Base-by-base conservation (phyloP, 768 basidiomycete genomes). In the Mycena latifolia region DNA sequence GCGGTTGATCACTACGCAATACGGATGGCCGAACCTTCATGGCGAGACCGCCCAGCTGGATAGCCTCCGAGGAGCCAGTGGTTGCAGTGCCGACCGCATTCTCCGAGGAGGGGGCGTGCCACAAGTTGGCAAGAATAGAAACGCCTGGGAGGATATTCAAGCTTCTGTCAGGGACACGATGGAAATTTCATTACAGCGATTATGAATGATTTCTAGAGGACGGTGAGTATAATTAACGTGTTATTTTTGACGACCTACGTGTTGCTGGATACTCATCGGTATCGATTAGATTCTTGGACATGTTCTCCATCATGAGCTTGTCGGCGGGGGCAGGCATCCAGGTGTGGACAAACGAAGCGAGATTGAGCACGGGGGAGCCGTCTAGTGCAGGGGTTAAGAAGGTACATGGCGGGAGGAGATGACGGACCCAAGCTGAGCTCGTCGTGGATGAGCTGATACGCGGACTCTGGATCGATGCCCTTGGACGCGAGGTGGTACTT, bases 11-110 rank as follows among this genome's bases (percentile, higher is more conserved):
- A 22, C 7, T 2, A 25, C 25, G 5, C 11, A 22, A 55, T 18
- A 15, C 18, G 55, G 27, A 27, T 22, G 2, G 2, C 3, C 6
- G 55, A 20, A 65, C 63, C 80, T 92, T 93, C 84, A 92, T 85
- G 5, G 91, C 90, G 12, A 93, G 81, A 17, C 90, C 91, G n/a
- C 89, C 90, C 5, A 93, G 86, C 75, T 89, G 88, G 59, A 89
- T 87, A 2, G 90, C 91, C 77, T 93, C 91, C 5, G 86, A 89
- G 0, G 87, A 88, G 5, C 91, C 91, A 1, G 89, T 90, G 8
- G 91, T 92, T 0, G 90, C 89, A 0, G 89, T 90, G 7, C 91
- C 91, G 62, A 92, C 83, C 5, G 89, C 89, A 57, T 86, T 75
- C 82, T 90, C 80, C 7, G 81, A 74, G 25, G 85, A 86, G 5